Base-by-base conservation (phyloP, 1,284 basidiomycete species). In the Ceratobasidium sp. region DNA sequence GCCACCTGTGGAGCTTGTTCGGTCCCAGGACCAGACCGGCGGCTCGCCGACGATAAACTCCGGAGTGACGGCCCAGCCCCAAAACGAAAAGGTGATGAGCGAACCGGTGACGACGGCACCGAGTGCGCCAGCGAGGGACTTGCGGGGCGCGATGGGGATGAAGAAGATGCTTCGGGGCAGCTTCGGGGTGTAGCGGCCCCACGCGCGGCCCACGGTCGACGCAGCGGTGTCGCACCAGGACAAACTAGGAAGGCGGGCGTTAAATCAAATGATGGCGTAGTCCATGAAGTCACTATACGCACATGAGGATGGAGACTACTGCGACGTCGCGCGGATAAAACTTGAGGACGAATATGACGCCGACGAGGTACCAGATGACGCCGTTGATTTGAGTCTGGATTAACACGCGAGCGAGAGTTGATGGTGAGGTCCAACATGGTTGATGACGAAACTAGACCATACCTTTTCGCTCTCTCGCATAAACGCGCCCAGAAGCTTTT, bases 151-250 rank as follows among this genome's bases (percentile, higher is more conserved):
- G 75, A 97, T 90, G 0, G 94, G 94, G 26, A 96, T 87, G 23
- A 96, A 86, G 44, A 93, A 77, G 23, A 89, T 87, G 84, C 88
- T 79, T 33, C 87, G 78, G 1, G 94, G 94, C 1, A 99, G 91
- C 10, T 89, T 91, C 0, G 92, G 91, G 0, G 96, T 97, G 80
- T 88, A 87, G 15, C 87, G 86, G 26, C 96, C 96, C 84, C 92
- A 96, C 56, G 96, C 87, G 33, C 97, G 92, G 56, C 97, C 97
- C 79, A 98, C 89, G 6, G 96, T 96, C 3, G 96, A 98, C 0
- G 97, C 97, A 17, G 95, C 91, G 0, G 97, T 99, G 86, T 99
- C 97, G 3, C 96, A 96, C 95, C 97, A 98, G 40, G 96, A 97
- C 61, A 99, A 91, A 79, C 95, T 97, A 38, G 20, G 13, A 56